Evolutionary conservation across 1,284 basidiomycete genomes (phyloP).

Genomic region (Sporisorium reilianum): DNA sequence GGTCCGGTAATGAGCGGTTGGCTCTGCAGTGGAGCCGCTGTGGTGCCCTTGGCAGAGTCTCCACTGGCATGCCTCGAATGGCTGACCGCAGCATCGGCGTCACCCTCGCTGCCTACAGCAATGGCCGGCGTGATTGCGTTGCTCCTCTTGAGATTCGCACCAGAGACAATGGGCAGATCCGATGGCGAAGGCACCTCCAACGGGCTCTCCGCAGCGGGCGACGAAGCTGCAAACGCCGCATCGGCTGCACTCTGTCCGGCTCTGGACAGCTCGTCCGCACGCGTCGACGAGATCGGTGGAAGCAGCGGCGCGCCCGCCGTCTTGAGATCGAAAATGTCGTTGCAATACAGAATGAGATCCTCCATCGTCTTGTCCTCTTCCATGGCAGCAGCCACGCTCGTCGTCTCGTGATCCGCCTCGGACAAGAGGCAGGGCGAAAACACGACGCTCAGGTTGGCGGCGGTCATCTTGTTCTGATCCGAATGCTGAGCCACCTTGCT

Average conservation of each 20-base stretch:
- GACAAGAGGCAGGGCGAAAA: conserved; percentile 66
- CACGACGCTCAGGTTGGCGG: conserved; percentile 73
- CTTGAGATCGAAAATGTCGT: conserved; percentile 60
- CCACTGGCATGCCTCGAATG: conserved; percentile 11
- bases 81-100: neutral
- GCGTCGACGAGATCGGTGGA: conserved; percentile 37
- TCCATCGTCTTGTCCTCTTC: conserved; percentile 66
- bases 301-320: conserved; percentile 51
- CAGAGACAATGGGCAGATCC: conserved; percentile 37
- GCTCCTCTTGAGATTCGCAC: conserved; percentile 42
- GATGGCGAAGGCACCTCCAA: conserved; percentile 28
- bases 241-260: conserved; percentile 36
- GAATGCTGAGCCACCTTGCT: conserved; percentile 78
- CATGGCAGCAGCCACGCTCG: conserved; percentile 61
- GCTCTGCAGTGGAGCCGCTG: neutral
- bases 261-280: conserved; percentile 23
- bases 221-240: conserved; percentile 35
- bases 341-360: conserved; percentile 61
- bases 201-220: conserved; percentile 14
- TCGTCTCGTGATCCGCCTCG: conserved; percentile 61
- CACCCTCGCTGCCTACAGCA: conserved; percentile 13
- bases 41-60: neutral
- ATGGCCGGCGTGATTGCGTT: conserved; percentile 48
- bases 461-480: conserved; percentile 92
- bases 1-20: neutral